These are phyloP conservation scores for Pilatotrama ljubarskyi DNA, from an alignment of 768 basidiomycete species.

Conservation along the genomic window DNA sequence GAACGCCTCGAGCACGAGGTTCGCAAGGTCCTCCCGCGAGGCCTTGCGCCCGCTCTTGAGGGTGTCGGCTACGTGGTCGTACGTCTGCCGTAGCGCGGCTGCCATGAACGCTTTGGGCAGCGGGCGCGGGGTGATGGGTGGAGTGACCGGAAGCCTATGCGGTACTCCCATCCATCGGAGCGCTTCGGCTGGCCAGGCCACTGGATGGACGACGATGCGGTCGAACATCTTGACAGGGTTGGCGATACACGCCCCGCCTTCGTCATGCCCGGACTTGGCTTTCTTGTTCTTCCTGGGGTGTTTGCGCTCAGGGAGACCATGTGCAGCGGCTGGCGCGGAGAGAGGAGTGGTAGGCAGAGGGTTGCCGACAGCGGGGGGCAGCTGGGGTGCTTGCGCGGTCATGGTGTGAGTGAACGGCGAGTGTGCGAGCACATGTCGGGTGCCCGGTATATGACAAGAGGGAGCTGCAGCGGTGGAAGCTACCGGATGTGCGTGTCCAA, in stretches of 20 bases:
- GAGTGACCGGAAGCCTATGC: background rate
- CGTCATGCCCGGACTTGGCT: background rate
- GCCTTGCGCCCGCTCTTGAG: background rate
- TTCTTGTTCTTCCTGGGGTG: background rate
- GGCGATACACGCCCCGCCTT: background rate
- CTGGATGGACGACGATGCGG: conserved; percentile 12
- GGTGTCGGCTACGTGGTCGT: background rate
- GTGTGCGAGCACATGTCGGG: too few relatives aligned
- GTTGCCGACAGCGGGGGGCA: background rate
- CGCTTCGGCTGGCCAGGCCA: conserved; percentile 4
- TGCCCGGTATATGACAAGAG: background rate
- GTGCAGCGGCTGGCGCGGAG: background rate
- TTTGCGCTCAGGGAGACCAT: background rate
- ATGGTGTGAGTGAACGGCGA: background rate
- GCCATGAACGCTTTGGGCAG: background rate
- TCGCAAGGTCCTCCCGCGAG: background rate
- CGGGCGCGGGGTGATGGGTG: background rate
- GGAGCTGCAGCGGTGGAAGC: background rate
- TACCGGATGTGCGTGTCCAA: background rate
- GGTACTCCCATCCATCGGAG: conserved; percentile 9
- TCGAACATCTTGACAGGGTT: conserved; percentile 12
- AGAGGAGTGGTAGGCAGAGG: background rate
- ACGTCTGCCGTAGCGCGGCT: background rate
- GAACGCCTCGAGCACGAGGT: conserved; percentile 6
- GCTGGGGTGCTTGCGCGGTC: conserved; percentile 1